These are phyloP conservation scores for Letharia lupina DNA, from an alignment of 495 filamentous ascomycete species.

Conservation along the genomic window DNA sequence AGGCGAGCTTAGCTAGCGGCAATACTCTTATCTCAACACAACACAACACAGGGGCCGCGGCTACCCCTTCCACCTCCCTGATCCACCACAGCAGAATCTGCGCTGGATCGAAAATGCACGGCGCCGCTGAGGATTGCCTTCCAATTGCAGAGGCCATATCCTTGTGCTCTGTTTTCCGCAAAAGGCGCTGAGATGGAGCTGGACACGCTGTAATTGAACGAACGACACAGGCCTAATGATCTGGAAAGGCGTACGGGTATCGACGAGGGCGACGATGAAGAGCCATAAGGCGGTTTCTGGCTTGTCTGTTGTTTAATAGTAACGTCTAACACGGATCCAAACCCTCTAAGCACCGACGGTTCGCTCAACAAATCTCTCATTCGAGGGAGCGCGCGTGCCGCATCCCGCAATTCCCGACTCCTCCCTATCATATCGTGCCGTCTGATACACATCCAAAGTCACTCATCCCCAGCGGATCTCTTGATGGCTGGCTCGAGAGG, in stretches of 20 bases:
- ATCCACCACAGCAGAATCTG: not conserved
- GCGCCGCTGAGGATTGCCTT: no score
- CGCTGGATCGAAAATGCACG: not conserved
- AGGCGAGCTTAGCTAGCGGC: not conserved
- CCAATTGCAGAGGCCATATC: not conserved
- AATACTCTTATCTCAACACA: not conserved
- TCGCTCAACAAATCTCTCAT: no score
- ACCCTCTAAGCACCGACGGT: no score
- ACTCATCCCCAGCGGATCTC: no score
- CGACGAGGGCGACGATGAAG: no score
- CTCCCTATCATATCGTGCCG: no score
- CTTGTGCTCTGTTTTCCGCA: not conserved
- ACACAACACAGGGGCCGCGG: not conserved
- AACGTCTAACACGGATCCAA: no score
- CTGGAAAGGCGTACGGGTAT: not conserved
- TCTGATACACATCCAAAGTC: no score
- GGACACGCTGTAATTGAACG: not conserved
- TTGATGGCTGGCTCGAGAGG: no score
- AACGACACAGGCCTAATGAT: not conserved
- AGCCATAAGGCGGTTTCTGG: not conserved
- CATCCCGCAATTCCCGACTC: no score
- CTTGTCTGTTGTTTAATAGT: no score
- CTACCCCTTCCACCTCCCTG: not conserved
- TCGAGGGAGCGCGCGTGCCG: no score
- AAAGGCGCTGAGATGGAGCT: not conserved